These are phyloP conservation scores for Carex arenaria DNA, from an alignment of 202 grass and related monocot genomes.

Conservation along the genomic window DNA sequence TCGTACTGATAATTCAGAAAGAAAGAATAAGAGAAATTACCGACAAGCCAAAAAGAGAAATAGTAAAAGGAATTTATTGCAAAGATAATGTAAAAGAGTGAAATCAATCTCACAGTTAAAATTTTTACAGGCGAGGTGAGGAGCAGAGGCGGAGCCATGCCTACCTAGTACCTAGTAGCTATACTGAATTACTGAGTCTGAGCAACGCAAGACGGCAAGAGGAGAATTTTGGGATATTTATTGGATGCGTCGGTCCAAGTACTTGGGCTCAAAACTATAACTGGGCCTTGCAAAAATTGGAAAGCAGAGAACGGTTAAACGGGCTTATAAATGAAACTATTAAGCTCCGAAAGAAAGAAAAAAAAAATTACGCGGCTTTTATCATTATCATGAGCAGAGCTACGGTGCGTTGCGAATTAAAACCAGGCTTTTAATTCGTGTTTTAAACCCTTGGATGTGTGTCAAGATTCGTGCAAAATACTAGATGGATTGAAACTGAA, in stretches of 20 bases:
- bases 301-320: not conserved
- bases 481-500: no score
- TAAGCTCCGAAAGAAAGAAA: no score
- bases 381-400: no score
- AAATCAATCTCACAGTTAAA: constrained; percentile 18
- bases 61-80: not conserved
- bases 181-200: not conserved
- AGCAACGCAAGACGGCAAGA: no score
- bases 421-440: no score
- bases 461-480: no score
- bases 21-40: not conserved
- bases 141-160: constrained; percentile 25
- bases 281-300: not conserved
- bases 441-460: no score
- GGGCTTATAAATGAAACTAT: no score
- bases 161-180: not conserved
- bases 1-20: constrained; percentile 15
- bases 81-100: not conserved
- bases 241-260: not conserved
- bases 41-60: not conserved
- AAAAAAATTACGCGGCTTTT: no score
- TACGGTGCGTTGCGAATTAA: no score
- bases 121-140: constrained; percentile 5
- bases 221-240: not conserved
- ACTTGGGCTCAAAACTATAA: not conserved